Base-by-base conservation (phyloP, 805 yeast genomes). In the Hanseniaspora guilliermondii region DNA sequence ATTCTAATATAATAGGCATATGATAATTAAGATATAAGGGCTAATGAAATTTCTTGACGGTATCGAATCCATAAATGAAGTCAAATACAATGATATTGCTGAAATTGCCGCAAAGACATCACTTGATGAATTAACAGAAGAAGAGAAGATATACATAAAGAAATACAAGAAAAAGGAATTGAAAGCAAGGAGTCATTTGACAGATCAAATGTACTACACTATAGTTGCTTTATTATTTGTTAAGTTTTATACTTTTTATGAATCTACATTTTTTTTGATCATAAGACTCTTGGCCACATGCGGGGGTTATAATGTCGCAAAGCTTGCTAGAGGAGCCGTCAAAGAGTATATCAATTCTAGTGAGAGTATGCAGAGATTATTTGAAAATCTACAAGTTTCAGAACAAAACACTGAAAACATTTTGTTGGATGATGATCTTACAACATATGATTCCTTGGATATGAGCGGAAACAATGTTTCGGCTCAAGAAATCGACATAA, bases 201-300 rank as follows among this genome's bases (percentile, higher is more conserved):
- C 47, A 30, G 39, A 42, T 12, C 48, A 44, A 22, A 32, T 45
- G 2, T 52, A 44, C 27, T 36, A 22, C 12, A 42, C 49, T 0
- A 36, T 52, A 5, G 35, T 52, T 8, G 50, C 44, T 14, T 32
- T 55, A 3, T 24, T 49, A 8, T 45, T 55, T 32, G 45, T 55
- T 32, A 55, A 55, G 27, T 55, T 38, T 44, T 45, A 49, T 11
- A 38, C 49, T 9, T 55, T 49, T 17, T 42, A 44, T 33, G 57
- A 55, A 17, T 55, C 54, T 2, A 49, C 52, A 6, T 38, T 55
- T 33, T 32, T 45, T 21, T 33, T 55, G 27, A 39, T 49, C 3
- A 12, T 55, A 6, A 42, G 57, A 38, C 30, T 55, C 2, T 4
- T 49, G 21, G 32, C 35, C 5, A 55, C 57, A 12, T 48, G 45